Base-by-base conservation (phyloP, 495 filamentous ascomycete genomes). In the Saxophila tyrrhenica region DNA sequence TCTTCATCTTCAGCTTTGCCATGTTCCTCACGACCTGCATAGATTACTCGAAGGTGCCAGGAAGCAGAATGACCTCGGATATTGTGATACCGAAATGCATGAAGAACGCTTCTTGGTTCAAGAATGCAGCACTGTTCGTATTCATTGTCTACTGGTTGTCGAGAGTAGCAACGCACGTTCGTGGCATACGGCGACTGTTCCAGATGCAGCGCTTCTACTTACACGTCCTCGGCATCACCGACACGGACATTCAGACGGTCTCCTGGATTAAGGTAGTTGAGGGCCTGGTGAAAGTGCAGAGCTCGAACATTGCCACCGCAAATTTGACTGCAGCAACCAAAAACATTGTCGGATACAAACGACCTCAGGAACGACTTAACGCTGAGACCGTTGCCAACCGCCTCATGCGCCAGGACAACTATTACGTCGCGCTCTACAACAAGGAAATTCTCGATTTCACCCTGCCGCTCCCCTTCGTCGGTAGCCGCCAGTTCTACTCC, bases 371-470 rank as follows among this genome's bases (percentile, higher is more conserved):
- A 71, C 78, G 92, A 48, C 84, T 97, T 69, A 92, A 97, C 71
- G 92, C 92, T 2, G 87, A 95, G 59, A 91, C 95, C 65, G 95
- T 98, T 66, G 94, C 92, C 8, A 98, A 96, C 64, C 82, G 92
- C 45, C 69, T 98, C 47, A 97, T 98, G 92, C 84, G 92, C 59
- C 83, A 85, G 64, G 92, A 95, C 55, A 98, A 98, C 62, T 98
- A 95, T 60, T 72, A 95, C 58, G 96, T 98, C 63, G 92, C 94
- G 10, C 66, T 98, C 48, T 85, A 96, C 69, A 98, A 98, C 70
- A 97, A 97, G 67, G 91, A 96, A 39, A 80, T 96, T 25, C 67
- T 98, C 29, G 84, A 98, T 66, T 73, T 95, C 22, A 86, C 85
- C 0, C 75, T 95, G 16, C 88, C 87, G 2, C 67, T 98, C 7